phyloP scores from a whole-genome alignment of 192 early-diverging fungal species.

The Linnemannia schmuckeri region DNA sequence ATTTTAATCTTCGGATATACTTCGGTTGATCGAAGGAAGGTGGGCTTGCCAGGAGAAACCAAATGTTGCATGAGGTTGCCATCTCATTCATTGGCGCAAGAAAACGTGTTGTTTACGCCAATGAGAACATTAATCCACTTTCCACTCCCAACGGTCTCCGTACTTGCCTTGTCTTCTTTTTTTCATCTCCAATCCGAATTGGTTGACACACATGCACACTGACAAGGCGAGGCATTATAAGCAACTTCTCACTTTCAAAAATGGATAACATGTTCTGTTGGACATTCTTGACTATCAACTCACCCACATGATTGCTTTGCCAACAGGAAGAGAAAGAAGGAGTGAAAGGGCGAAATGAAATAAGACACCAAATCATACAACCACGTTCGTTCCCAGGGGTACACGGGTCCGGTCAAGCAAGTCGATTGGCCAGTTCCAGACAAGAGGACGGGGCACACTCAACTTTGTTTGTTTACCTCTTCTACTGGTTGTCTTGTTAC shows the following conservation, averaged over 20 bases:
- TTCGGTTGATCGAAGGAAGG: too few relatives aligned
- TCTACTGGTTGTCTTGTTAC: neutral
- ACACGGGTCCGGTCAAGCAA: neutral
- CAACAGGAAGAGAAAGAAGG: neutral
- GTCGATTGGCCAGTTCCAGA: neutral
- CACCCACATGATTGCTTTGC: neutral
- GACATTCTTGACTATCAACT: neutral
- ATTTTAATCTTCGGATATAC: too few relatives aligned
- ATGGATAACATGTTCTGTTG: neutral
- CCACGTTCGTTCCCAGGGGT: conserved; percentile 1
- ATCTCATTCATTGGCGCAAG: too few relatives aligned
- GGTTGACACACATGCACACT: neutral
- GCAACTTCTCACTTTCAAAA: neutral
- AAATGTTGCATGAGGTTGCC: too few relatives aligned
- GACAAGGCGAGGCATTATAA: neutral
- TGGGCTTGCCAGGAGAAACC: too few relatives aligned
- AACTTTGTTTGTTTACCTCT: neutral
- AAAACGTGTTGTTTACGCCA: too few relatives aligned
- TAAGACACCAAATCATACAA: neutral
- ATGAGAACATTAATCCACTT: too few relatives aligned
- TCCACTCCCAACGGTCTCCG: too few relatives aligned
- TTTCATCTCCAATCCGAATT: too few relatives aligned
- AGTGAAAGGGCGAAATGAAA: neutral
- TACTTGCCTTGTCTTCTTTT: too few relatives aligned
- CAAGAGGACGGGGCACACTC: neutral